Evolutionary conservation across 768 basidiomycete species (phyloP), one percentile per base, ranked within the genome.

Genomic region (Austroboletus eburneus): DNA sequence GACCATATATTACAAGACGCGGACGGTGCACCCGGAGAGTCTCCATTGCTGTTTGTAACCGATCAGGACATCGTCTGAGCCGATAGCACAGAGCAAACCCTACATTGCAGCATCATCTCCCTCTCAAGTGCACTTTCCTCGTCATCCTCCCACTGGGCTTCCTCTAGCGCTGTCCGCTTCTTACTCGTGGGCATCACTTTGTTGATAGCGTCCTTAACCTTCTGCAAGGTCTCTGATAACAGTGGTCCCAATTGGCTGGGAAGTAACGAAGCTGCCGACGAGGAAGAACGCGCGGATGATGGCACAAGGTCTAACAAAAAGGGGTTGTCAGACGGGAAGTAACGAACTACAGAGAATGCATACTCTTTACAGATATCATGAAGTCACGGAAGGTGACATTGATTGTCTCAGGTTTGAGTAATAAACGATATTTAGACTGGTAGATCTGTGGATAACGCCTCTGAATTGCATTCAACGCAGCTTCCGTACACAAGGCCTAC

Each of bases 381-480:
- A 99, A 99, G 64, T 99, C 96, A 33, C 90, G 76, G 41, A 96
- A 73, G 27, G 85, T 80, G 16, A 97, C 81, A 25, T 75, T 74
- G 51, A 98, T 96, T 2, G 84, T 83, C 57, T 90, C 87, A 7
- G 94, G 88, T 52, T 90, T 80, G 45, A 98, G 73, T 40, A 92
- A 61, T 2, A 97, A 70, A 9, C 96, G 76, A 51, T 98, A 93
- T 25, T 76, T 80, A 5, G 90, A 87, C 68, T 90, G 87, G 74
- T 99, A 99, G 38, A 98, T 93, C 64, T 99, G 96, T 0, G 96
- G 96, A 65, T 99, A 99, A 45, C 87, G 77, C 48, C 96, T 73
- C 61, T 99, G 96, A 20, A 99, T 88, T 0, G 95, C 95, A 59
- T 98, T 98, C 56, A 99, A 65, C 1, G 93, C 89, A 9, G 96